These are phyloP conservation scores for Avena eriantha DNA, from an alignment of 176 grass and related monocot species.

Conservation along the genomic window DNA sequence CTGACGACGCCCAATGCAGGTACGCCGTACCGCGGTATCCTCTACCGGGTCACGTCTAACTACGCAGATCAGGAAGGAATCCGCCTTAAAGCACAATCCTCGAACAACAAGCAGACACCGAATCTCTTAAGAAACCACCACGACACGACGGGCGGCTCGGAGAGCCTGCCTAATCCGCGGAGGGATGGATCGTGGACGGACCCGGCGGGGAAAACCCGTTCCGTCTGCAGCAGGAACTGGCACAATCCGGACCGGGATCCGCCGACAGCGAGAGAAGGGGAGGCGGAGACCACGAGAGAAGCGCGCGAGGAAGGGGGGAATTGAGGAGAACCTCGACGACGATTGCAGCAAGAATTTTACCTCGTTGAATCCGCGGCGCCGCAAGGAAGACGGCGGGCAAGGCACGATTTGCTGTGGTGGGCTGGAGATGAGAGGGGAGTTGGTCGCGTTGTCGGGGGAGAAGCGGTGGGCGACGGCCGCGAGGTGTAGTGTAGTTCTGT, in stretches of 20 bases:
- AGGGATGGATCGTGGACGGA: background rate
- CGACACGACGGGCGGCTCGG: background rate
- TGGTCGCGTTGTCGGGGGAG: background rate
- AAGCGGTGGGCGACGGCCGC: background rate
- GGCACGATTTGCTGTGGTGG: background rate
- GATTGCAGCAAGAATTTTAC: slow-evolving; percentile 9
- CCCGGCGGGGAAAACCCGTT: background rate
- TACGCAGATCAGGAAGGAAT: background rate
- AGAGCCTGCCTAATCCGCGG: slow-evolving; percentile 20
- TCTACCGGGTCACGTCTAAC: background rate
- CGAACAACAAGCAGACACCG: background rate
- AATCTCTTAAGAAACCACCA: background rate
- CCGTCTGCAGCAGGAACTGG: background rate
- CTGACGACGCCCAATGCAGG: slow-evolving; percentile 43
- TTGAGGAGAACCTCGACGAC: background rate
- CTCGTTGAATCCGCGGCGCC: slow-evolving; percentile 19
- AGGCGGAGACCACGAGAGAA: background rate
- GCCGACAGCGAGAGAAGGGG: background rate
- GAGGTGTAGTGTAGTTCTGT: background rate
- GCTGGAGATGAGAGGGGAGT: background rate
- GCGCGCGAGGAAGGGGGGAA: background rate
- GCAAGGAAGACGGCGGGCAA: slow-evolving; percentile 6
- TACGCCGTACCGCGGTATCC: background rate
- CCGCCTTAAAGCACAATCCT: background rate
- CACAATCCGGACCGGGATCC: slow-evolving; percentile 41